Base-by-base conservation (phyloP, 129 eudicot species). In the Escallonia rubra region DNA sequence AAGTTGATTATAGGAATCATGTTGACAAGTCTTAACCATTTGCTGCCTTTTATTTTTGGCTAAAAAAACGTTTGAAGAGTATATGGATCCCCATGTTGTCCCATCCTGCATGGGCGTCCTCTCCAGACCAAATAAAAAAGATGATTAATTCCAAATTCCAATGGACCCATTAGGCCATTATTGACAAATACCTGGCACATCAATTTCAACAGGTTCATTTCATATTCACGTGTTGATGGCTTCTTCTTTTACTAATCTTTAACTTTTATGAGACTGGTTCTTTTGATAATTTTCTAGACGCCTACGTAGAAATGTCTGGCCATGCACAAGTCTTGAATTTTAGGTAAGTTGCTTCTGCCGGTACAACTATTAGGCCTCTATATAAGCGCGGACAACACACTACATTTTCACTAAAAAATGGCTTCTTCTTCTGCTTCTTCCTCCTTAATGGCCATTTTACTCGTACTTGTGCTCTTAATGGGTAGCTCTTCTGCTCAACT, bases 401-500 rank as follows among this genome's bases (percentile, higher is more conserved):
- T 11, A 11, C 59, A 54, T 54, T 54, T 34, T 54, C 13, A 54
- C 59, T 11, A 54, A 13, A 16, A 11, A 54, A 54, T 54, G 59
- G 59, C 23, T 54, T 54, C 16, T 54, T 54, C 12, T 3, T 4
- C 59, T 54, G 0, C 59, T 54, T 54, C 59, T 54, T 54, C 38
- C 14, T 54, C 59, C 4, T 23, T 23, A 23, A 54, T 54, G 59
- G 59, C 59, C 34, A 54, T 12, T n/a, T 4, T 54, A 54, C 4
- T 54, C 14, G 59, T 52, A 11, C 13, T 54, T 54, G 59, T 54
- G 59, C 34, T 12, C 23, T 14, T 13, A 54, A 54, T 13, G 34
- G 59, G 34, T n/a, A 63, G 71, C 8, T 34, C 43, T 41, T 43
- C 43, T 7, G 80, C 70, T 12, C 70, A 76, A 14, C 66, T 76